A percentile compares a stretch with the other conserved stretches of the same genome.
Evolutionary conservation across 495 filamentous ascomycete species (phyloP).

Genomic region (Diplogelasinospora grovesii): DNA sequence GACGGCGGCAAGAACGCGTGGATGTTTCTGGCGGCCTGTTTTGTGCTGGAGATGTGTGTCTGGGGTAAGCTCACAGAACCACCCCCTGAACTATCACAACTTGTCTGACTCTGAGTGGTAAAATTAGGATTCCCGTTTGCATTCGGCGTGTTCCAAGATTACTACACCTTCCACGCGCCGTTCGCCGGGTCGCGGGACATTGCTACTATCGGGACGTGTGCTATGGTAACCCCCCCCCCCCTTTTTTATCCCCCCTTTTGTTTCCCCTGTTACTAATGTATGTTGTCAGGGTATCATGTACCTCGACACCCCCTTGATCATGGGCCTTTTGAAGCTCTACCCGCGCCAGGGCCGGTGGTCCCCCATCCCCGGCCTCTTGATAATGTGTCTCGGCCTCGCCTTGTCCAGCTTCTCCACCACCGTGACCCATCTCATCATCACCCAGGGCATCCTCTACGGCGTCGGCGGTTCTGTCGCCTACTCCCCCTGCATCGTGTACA

Average conservation of each 20-base stretch:
- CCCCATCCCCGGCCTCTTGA: conserved; percentile 30
- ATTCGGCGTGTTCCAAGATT: conserved; percentile 46
- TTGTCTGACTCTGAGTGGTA: too few relatives aligned
- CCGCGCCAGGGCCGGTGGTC: conserved; percentile 24
- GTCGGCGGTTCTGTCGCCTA: conserved; percentile 43
- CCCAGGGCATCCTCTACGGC: conserved; percentile 49
- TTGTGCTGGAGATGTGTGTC: conserved; percentile 57
- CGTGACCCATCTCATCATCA: conserved; percentile 41
- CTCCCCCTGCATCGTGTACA: conserved; percentile 40
- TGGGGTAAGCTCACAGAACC: conserved; percentile 46
- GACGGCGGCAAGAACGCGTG: conserved; percentile 60
- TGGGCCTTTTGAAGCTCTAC: conserved; percentile 26
- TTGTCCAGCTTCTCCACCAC: conserved; percentile 40
- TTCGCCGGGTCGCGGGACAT: conserved; percentile 34
- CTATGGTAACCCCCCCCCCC: too few relatives aligned
- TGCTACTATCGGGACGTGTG: conserved; percentile 35
- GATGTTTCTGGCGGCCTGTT: conserved; percentile 56
- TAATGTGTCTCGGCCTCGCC: conserved; percentile 35
- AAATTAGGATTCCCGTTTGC: conserved; percentile 55
- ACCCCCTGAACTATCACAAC: too few relatives aligned
- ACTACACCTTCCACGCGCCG: conserved; percentile 37
- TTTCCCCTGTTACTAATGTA: neutral
- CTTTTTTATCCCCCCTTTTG: neutral
- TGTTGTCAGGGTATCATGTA: conserved; percentile 49
- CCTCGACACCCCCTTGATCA: conserved; percentile 35